Evolutionary conservation across 495 filamentous ascomycete genomes (phyloP).

Genomic region (Oidiodendron maius): DNA sequence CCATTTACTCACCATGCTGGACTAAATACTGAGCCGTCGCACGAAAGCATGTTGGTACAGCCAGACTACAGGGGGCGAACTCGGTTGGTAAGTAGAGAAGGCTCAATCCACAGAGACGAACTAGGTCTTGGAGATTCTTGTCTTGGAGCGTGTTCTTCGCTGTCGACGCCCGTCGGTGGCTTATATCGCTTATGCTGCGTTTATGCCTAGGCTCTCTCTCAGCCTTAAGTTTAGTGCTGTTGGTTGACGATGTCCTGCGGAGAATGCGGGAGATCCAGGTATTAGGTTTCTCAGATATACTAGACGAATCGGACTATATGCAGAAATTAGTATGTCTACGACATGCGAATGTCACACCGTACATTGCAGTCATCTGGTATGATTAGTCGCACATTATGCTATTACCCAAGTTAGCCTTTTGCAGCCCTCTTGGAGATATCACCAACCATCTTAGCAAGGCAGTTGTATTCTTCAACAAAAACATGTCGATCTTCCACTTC

Average conservation of each 20-base stretch:
- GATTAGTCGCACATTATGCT: constrained; percentile 21
- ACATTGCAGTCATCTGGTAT: background rate
- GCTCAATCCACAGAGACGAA: constrained; percentile 69
- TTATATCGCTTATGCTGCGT: constrained; percentile 45
- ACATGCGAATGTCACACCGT: background rate
- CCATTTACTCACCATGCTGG: constrained; percentile 50
- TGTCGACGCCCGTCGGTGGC: constrained; percentile 40
- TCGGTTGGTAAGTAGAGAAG: constrained; percentile 59
- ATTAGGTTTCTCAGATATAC: constrained; percentile 6
- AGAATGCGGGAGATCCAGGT: constrained; percentile 31
- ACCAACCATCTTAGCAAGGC: constrained; percentile 42
- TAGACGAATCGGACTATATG: constrained; percentile 4
- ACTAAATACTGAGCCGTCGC: constrained; percentile 62
- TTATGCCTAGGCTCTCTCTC: constrained; percentile 30
- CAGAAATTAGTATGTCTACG: background rate
- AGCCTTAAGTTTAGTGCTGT: constrained; percentile 23
- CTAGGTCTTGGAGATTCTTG: constrained; percentile 55
- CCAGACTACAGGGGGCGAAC: constrained; percentile 56
- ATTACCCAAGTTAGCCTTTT: background rate
- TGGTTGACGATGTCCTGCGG: constrained; percentile 22
- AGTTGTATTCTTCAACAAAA: constrained; percentile 49
- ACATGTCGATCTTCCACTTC: constrained; percentile 30
- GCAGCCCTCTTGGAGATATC: background rate
- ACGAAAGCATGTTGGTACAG: constrained; percentile 70
- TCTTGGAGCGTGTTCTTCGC: constrained; percentile 51